These are phyloP conservation scores for Colletotrichum phormii DNA, from an alignment of 2,329 filamentous ascomycete species.

Conservation along the genomic window DNA sequence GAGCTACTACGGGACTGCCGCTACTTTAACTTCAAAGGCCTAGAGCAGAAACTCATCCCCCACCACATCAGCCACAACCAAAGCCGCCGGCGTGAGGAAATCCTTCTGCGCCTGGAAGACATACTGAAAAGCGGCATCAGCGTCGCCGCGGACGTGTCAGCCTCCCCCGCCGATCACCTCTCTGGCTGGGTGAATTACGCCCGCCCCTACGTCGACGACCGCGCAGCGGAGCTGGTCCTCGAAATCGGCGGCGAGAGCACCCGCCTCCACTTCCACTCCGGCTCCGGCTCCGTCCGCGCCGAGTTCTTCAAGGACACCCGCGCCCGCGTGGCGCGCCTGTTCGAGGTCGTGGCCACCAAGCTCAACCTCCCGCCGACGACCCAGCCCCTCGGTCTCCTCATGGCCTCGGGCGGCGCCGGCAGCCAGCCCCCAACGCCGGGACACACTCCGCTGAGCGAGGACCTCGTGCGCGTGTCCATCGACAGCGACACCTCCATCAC, in stretches of 20 bases:
- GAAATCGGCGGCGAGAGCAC: constrained; percentile 80
- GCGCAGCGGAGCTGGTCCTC: constrained; percentile 78
- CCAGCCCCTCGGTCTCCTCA: constrained; percentile 73
- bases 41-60: constrained; percentile 88
- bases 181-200: constrained; percentile 79
- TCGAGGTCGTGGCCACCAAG: constrained; percentile 86
- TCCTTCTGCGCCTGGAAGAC: constrained; percentile 83
- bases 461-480: constrained; percentile 74
- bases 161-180: constrained; percentile 44
- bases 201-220: constrained; percentile 86
- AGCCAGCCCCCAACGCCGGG: constrained; percentile 74
- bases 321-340: constrained; percentile 76
- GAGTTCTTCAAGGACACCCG: constrained; percentile 81
- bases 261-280: constrained; percentile 60
- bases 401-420: constrained; percentile 71
- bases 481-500: constrained; percentile 68
- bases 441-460: constrained; percentile 76
- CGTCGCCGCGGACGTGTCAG: constrained; percentile 62
- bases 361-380: constrained; percentile 73
- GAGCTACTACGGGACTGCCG: constrained; percentile 86
- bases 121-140: constrained; percentile 88
- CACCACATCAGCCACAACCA: constrained; percentile 83
- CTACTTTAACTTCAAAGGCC: constrained; percentile 91
- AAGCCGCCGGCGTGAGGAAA: constrained; percentile 75
- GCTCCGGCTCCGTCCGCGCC: constrained; percentile 57